Percentiles rank a stretch among this genome's conserved stretches.
These are phyloP conservation scores for Codiaeum variegatum DNA, from an alignment of 441 rosid genomes.

Conservation along the genomic window DNA sequence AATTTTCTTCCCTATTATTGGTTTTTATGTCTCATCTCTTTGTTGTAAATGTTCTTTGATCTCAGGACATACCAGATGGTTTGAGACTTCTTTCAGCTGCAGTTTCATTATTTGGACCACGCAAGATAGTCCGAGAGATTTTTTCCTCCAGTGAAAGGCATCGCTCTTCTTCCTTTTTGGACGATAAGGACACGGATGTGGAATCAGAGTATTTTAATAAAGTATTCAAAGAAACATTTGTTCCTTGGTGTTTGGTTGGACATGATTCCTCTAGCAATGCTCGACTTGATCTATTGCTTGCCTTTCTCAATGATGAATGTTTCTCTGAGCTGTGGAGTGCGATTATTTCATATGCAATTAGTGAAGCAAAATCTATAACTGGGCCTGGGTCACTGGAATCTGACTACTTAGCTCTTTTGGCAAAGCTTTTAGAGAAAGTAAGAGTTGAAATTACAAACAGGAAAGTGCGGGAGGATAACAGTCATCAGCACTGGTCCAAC, in stretches of 20 bases:
- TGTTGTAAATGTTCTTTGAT: constrained; percentile 17
- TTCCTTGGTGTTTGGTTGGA: constrained; percentile 82
- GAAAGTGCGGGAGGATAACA: constrained; percentile 36
- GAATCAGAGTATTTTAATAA: constrained; percentile 46
- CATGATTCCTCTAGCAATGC: constrained; percentile 42
- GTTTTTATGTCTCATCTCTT: constrained; percentile 18
- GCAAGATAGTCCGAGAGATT: constrained; percentile 46
- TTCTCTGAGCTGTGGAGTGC: constrained; percentile 75
- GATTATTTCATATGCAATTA: constrained; percentile 51
- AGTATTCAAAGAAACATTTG: constrained; percentile 61
- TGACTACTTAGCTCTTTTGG: constrained; percentile 38
- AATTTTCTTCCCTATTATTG: background rate
- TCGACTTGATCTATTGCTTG: constrained; percentile 73
- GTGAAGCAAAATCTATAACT: constrained; percentile 34
- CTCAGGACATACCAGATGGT: constrained; percentile 72
- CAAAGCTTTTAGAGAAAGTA: constrained; percentile 67
- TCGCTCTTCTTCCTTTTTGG: constrained; percentile 26
- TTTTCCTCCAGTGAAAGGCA: constrained; percentile 26
- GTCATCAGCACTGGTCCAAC: constrained; percentile 37
- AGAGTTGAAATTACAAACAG: constrained; percentile 50
- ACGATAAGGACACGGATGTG: constrained; percentile 34
- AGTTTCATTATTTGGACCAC: constrained; percentile 75
- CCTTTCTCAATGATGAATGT: constrained; percentile 73
- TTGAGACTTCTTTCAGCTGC: constrained; percentile 66
- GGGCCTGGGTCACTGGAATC: constrained; percentile 32